Evolutionary conservation across 1,284 basidiomycete genomes (phyloP), one percentile per base, ranked within the genome.

Genomic region (Sphagnurus paluster): DNA sequence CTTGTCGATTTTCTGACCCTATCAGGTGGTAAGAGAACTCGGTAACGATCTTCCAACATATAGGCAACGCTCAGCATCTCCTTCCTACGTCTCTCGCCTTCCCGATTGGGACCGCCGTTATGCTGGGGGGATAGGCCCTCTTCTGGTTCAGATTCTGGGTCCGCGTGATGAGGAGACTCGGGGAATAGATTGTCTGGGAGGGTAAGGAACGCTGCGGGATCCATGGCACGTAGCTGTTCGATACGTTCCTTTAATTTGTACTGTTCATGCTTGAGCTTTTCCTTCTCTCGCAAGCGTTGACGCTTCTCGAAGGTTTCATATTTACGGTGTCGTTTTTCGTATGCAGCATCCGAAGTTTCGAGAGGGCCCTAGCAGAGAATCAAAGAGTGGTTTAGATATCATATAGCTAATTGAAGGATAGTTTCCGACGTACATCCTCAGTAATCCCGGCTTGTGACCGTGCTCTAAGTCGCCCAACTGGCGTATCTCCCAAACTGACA

Each of bases 241-340:
- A 95, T 89, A 25, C 93, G 81, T 59, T 91, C 83, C 58, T 87
- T 86, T 58, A 97, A 81, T 65, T 93, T 94, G 70, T 93, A 91
- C 53, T 93, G 90, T 60, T 93, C 90, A 53, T 92, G 87, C 62
- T 88, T 84, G 49, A 97, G 78, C 60, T 92, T 91, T 64, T 95
- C 93, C 65, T 91, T 90, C 67, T 96, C 93, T 45, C 91, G 79
- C 32, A 91, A 71, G 2, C 91, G 82, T 61, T 88, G 84, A 9
- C 90, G 79, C 62, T 90, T 91, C 66, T 96, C 93, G 47, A 90
- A 85, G 13, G 79, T 79, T 63, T 95, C 93, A 63, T 88, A 92
- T 61, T 90, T 90, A 46, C 84, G 79, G 66, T 96, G 93, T 30
- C 90, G 79, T 48, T 82, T 82, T 63, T 89, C 81, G 62, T 94